phyloP scores from a whole-genome alignment of 495 filamentous ascomycete species.

The Penicillium goetzii region DNA sequence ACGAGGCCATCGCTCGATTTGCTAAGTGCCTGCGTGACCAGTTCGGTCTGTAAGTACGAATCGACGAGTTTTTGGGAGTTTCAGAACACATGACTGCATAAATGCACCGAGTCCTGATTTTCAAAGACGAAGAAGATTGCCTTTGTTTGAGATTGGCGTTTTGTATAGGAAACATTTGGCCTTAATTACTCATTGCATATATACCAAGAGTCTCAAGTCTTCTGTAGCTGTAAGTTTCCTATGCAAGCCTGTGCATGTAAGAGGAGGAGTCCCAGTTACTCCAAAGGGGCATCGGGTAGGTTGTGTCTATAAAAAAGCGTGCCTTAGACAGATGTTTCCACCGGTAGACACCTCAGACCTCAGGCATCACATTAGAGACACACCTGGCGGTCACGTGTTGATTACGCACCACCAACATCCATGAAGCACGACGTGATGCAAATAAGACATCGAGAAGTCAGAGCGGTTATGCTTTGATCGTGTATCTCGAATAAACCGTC shows the following conservation, averaged over 20 bases:
- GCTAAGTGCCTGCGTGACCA: slow-evolving; percentile 67
- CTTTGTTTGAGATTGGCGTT: neutral
- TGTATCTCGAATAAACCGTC: neutral
- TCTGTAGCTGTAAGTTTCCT: neutral
- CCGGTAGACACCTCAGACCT: neutral
- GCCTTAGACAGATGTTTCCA: too few relatives aligned
- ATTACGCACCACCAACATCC: neutral
- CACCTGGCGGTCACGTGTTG: slow-evolving; percentile 8
- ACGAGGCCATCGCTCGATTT: slow-evolving; percentile 76
- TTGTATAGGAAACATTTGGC: neutral
- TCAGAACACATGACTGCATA: neutral
- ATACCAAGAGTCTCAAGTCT: neutral
- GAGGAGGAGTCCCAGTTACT: too few relatives aligned
- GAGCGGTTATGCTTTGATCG: neutral
- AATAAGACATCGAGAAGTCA: neutral
- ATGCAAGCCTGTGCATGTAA: too few relatives aligned
- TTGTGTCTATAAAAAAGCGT: too few relatives aligned
- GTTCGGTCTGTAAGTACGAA: slow-evolving; percentile 51
- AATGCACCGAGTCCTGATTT: neutral
- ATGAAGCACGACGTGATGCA: slow-evolving; percentile 10
- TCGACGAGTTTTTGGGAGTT: neutral
- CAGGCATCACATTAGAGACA: neutral
- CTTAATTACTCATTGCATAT: slow-evolving; percentile 4
- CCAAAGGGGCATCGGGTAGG: too few relatives aligned
- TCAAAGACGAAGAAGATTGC: neutral